Base-by-base conservation (phyloP, 306 rosid genomes). In the Delonix regia region DNA sequence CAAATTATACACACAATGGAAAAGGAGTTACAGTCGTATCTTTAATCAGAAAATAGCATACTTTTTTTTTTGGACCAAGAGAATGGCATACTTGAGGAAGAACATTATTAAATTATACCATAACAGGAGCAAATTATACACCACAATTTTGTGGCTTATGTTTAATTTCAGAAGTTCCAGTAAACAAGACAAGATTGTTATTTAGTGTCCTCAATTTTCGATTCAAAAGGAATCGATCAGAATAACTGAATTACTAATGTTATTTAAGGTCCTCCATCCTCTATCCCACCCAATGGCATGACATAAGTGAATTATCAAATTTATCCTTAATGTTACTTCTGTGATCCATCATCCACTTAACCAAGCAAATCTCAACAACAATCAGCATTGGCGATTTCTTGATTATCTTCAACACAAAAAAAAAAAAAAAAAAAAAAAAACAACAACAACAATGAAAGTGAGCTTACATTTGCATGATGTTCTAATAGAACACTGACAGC, bases 391-490 rank as follows among this genome's bases (percentile, higher is more conserved):
- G 34, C 30, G 48, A 62, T 27, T 33, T 53, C 18, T 63, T 39
- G 52, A 68, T 69, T 19, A 75, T 48, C 11, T 38, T 36, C 55
- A 79, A 67, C 13, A 57, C 8, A n/a, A 0, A 19, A 5, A 28
- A 44, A 11, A 42, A 51, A 6, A 61, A 15, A 36, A 51, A 10
- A 66, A 60, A 7, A 81, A 69, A 14, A 75, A n/a, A n/a, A n/a
- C n/a, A n/a, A n/a, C n/a, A n/a, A n/a, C n/a, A n/a, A n/a, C n/a
- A n/a, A n/a, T n/a, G n/a, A 33, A 30, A n/a, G 77, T 30, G 62
- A 70, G 73, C 84, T 67, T 86, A 96, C 99, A 86, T 91, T 86
- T 63, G 99, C 97, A 30, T 87, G 83, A 47, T 91, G 86, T 77
- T 93, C 89, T 83, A 96, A 79, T 25, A 96, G 83, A 80, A 87